phyloP scores from a whole-genome alignment of 345 rosid genomes.

The Pseudoturritis turrita region DNA sequence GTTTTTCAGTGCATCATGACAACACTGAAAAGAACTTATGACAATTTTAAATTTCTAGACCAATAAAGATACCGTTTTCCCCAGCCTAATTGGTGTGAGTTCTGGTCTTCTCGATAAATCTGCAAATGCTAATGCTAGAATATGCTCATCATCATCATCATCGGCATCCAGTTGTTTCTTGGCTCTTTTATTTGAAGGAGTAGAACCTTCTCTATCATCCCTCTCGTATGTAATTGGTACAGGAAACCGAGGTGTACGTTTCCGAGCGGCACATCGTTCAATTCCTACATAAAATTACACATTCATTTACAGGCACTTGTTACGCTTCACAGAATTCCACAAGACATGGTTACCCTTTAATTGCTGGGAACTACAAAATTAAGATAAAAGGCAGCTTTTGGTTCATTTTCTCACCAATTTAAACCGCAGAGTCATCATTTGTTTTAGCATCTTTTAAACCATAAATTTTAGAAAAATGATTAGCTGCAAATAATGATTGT shows the following conservation, averaged over 20 bases:
- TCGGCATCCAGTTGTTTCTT: conserved; percentile 45
- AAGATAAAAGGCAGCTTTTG: neutral
- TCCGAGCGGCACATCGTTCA: conserved; percentile 70
- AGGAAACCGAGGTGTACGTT: conserved; percentile 91
- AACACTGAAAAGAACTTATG: neutral
- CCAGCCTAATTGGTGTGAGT: conserved; percentile 41
- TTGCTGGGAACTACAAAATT: conserved; percentile 2
- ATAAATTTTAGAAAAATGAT: neutral
- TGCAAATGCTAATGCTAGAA: conserved; percentile 32
- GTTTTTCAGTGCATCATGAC: neutral
- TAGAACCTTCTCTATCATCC: conserved; percentile 41
- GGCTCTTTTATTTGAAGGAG: conserved; percentile 39
- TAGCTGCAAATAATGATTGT: conserved; percentile 16
- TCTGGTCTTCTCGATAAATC: conserved; percentile 4
- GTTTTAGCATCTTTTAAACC: neutral
- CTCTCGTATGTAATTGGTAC: conserved; percentile 41
- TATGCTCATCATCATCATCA: conserved; percentile 38
- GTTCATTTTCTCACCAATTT: conserved; percentile 1
- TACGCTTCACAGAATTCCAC: conserved; percentile 13
- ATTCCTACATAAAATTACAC: conserved; percentile 40
- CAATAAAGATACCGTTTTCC: conserved; percentile 50
- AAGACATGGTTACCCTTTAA: neutral
- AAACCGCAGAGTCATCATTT: neutral
- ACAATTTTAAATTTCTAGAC: neutral
- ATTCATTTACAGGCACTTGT: neutral